Conservation (phyloP, 345 rosid genomes). For the Firmiana major region DNA sequence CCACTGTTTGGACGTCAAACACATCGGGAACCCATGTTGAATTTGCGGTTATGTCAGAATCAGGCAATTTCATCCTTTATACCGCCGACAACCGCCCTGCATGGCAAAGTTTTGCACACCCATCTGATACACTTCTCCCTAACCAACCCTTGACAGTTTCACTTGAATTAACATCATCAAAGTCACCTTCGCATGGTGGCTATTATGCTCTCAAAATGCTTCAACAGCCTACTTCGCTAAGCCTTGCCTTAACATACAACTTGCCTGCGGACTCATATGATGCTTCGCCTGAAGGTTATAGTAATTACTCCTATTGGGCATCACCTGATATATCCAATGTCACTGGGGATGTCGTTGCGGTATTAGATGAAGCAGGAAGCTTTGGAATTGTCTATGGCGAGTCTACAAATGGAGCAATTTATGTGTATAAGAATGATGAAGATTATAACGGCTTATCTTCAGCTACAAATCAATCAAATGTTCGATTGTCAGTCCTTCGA, state of each 20-base stretch:
- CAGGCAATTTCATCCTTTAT: slow-evolving; percentile 76
- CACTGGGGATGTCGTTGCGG: slow-evolving; percentile 71
- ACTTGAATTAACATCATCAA: slow-evolving; percentile 56
- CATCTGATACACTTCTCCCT: slow-evolving; percentile 83
- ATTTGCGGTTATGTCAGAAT: slow-evolving; percentile 60
- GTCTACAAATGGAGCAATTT: slow-evolving; percentile 68
- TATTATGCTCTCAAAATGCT: slow-evolving; percentile 81
- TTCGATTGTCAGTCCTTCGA: slow-evolving; percentile 34
- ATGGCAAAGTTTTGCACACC: slow-evolving; percentile 84
- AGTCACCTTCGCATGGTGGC: slow-evolving; percentile 42
- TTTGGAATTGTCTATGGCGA: slow-evolving; percentile 80
- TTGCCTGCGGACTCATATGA: slow-evolving; percentile 29
- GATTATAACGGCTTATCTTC: slow-evolving; percentile 44
- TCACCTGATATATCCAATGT: slow-evolving; percentile 87
- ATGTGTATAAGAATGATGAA: slow-evolving; percentile 65
- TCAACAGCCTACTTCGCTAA: slow-evolving; percentile 80
- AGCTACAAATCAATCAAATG: slow-evolving; percentile 31
- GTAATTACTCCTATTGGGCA: slow-evolving; percentile 82
- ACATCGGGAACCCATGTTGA: slow-evolving; percentile 50
- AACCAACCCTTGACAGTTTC: slow-evolving; percentile 76
- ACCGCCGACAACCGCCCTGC: slow-evolving; percentile 30
- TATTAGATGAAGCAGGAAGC: slow-evolving; percentile 74
- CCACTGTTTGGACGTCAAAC: slow-evolving; percentile 71
- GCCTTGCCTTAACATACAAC: slow-evolving; percentile 73
- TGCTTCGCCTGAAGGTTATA: slow-evolving; percentile 30